Conservation (phyloP, 2,329 filamentous ascomycete species). For the Sodiomyces alkalinus region DNA sequence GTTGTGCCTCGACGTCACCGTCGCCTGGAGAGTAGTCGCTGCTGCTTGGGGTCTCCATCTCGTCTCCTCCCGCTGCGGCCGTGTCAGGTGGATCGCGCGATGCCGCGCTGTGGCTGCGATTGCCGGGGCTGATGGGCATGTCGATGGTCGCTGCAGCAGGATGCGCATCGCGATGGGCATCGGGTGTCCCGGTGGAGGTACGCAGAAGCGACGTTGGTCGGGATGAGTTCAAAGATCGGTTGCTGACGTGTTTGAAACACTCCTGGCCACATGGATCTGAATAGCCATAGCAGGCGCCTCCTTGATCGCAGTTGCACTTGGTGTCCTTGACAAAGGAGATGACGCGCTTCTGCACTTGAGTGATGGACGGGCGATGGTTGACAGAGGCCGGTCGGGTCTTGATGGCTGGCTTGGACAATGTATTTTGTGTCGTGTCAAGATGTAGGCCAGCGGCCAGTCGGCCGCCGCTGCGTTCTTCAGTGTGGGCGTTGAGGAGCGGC, state of each 20-base stretch:
- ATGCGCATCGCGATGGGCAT: slow-evolving; percentile 12
- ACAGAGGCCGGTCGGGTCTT: slow-evolving; percentile 14
- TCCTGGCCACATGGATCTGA: slow-evolving; percentile 51
- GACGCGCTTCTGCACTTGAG: slow-evolving; percentile 38
- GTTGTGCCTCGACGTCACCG: slow-evolving; percentile 36
- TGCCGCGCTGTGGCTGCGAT: slow-evolving; percentile 21
- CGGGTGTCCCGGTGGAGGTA: slow-evolving; percentile 23
- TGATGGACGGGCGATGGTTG: slow-evolving; percentile 37
- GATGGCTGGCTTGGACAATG: slow-evolving; percentile 3
- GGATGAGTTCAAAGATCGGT: slow-evolving; percentile 18
- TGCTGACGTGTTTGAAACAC: slow-evolving; percentile 43
- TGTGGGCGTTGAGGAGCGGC: slow-evolving; percentile 24
- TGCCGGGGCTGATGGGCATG: slow-evolving; percentile 16
- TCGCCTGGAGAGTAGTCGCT: slow-evolving; percentile 4
- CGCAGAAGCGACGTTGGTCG: slow-evolving; percentile 23
- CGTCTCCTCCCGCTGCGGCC: slow-evolving; percentile 11
- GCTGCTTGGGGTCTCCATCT: too few species aligned
- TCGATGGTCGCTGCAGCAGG: slow-evolving; percentile 13
- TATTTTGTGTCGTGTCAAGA: slow-evolving; percentile 4
- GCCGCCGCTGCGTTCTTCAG: slow-evolving; percentile 12
- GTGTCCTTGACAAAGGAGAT: slow-evolving; percentile 52
- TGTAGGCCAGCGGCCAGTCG: slow-evolving; percentile 13
- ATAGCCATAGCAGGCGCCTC: slow-evolving; percentile 47
- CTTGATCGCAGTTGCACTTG: slow-evolving; percentile 45
- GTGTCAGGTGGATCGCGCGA: slow-evolving; percentile 20